Conservation (phyloP, 805 yeast genomes). For the Zygotorulaspora danielsina region DNA sequence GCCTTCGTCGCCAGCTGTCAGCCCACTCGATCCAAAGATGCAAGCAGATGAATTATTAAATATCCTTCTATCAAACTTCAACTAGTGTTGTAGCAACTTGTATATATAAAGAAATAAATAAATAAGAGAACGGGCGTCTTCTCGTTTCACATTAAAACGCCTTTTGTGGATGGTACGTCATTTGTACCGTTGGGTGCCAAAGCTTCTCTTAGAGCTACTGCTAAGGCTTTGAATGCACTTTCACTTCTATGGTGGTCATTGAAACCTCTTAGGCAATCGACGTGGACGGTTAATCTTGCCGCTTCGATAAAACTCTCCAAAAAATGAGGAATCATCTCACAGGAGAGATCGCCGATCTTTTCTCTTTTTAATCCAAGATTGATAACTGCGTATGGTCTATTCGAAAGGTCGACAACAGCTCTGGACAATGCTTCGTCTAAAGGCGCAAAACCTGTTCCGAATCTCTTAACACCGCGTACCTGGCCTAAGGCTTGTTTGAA, state of each 20-base stretch:
- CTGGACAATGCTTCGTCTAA: conserved; percentile 92
- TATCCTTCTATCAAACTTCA: conserved; percentile 16
- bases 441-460: conserved; percentile 92
- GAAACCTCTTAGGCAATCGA: conserved; percentile 87
- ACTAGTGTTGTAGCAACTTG: conserved; percentile 4
- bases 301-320: conserved; percentile 90
- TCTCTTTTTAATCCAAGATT: conserved; percentile 90
- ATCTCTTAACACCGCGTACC: conserved; percentile 85
- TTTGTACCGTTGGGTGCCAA: conserved; percentile 74
- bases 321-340: conserved; percentile 98
- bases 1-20: conserved; percentile 10
- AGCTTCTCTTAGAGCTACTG: conserved; percentile 87
- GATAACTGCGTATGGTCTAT: conserved; percentile 86
- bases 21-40: conserved; percentile 16
- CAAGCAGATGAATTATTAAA: conserved; percentile 22
- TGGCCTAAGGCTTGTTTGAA: conserved; percentile 87
- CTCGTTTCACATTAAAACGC: conserved; percentile 62
- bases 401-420: conserved; percentile 93
- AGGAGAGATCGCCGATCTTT: conserved; percentile 83
- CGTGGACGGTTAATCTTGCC: conserved; percentile 87
- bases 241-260: conserved; percentile 97
- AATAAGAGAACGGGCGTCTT: not conserved
- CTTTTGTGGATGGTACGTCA: conserved; percentile 95
- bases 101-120: conserved; percentile 1
- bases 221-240: conserved; percentile 93